These are phyloP conservation scores for Arthromyces matolae DNA, from an alignment of 768 basidiomycete genomes.

Conservation along the genomic window DNA sequence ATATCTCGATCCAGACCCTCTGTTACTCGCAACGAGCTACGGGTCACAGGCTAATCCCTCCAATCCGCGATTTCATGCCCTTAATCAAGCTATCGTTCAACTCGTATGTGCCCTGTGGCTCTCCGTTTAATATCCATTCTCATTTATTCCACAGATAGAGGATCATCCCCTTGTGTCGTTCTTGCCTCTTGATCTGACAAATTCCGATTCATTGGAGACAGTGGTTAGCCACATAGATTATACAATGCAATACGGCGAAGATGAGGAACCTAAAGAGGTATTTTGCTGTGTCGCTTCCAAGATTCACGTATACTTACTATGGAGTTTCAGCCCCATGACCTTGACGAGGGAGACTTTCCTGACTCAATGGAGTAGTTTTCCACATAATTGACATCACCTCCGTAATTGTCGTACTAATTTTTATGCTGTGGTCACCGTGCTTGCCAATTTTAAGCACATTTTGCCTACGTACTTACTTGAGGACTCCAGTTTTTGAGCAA, in stretches of 20 bases:
- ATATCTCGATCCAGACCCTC: slow-evolving; percentile 94
- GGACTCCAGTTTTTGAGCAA: no score
- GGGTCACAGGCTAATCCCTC: slow-evolving; percentile 51
- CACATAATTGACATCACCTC: neutral
- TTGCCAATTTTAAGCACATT: no score
- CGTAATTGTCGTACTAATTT: neutral
- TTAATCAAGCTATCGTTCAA: slow-evolving; percentile 94
- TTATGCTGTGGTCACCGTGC: neutral
- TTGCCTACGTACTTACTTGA: no score
- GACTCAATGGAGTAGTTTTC: slow-evolving; percentile 30
- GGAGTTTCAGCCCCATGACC: slow-evolving; percentile 69
- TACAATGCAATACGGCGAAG: slow-evolving; percentile 98
- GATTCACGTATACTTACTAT: slow-evolving; percentile 10
- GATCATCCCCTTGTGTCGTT: slow-evolving; percentile 98
- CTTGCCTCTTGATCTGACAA: slow-evolving; percentile 88
- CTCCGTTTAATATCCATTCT: slow-evolving; percentile 6
- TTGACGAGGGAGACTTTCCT: slow-evolving; percentile 90
- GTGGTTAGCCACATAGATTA: slow-evolving; percentile 96
- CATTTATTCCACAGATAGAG: slow-evolving; percentile 65
- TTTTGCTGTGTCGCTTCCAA: slow-evolving; percentile 17
- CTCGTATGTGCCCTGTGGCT: slow-evolving; percentile 53
- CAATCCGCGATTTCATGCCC: slow-evolving; percentile 85
- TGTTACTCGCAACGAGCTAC: slow-evolving; percentile 66
- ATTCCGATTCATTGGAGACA: slow-evolving; percentile 83
- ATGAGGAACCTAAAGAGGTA: slow-evolving; percentile 95